Percentiles rank a stretch among this genome's conserved stretches.
Conservation (phyloP, 257 asterid genomes). For the Ligustrum vulgare region DNA sequence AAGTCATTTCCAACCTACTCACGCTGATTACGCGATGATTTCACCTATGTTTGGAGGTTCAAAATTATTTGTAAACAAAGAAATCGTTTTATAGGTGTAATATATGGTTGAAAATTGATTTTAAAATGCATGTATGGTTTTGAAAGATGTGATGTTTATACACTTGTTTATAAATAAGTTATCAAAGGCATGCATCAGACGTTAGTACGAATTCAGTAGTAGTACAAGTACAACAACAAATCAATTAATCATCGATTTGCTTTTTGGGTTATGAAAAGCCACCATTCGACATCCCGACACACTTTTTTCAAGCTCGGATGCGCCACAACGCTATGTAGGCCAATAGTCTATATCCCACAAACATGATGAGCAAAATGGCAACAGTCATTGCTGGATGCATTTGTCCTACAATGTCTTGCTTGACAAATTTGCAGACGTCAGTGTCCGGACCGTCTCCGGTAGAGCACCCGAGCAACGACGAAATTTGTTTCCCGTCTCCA, state of each 20-base stretch:
- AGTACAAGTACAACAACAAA: neutral
- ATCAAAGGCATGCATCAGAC: too few species aligned
- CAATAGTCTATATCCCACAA: conserved; percentile 72
- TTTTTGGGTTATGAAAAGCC: neutral
- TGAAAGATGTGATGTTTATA: too few species aligned
- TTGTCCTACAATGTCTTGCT: conserved; percentile 64
- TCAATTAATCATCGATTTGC: neutral
- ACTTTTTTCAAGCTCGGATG: conserved; percentile 5
- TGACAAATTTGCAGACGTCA: conserved; percentile 59
- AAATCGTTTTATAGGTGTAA: too few species aligned
- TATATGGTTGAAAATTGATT: too few species aligned
- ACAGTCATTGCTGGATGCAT: conserved; percentile 64
- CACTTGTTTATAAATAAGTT: too few species aligned
- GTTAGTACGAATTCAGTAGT: neutral
- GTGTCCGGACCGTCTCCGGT: conserved; percentile 23
- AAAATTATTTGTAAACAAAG: too few species aligned
- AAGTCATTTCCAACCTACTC: neutral
- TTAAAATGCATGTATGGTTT: too few species aligned
- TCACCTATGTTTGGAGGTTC: too few species aligned
- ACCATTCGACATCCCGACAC: too few species aligned
- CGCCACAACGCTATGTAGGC: conserved; percentile 75
- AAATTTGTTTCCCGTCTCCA: conserved; percentile 58
- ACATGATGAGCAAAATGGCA: conserved; percentile 59
- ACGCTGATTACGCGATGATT: neutral
- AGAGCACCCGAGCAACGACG: conserved; percentile 65